A percentile compares a stretch with the other conserved stretches of the same genome.
These are phyloP conservation scores for Mallotus japonicus DNA, from an alignment of 441 rosid genomes.

Conservation along the genomic window DNA sequence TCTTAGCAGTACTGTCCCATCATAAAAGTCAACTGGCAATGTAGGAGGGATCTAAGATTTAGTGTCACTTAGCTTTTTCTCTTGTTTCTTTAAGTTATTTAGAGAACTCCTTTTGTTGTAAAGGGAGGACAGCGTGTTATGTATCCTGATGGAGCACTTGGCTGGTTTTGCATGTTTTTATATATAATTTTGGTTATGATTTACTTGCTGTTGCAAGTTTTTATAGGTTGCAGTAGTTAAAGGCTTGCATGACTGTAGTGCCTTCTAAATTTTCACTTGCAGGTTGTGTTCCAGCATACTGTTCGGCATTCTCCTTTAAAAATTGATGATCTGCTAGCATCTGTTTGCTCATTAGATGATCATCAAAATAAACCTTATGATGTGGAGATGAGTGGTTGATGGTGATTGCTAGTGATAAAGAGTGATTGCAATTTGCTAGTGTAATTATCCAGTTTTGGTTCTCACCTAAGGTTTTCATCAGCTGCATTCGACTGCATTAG, in stretches of 20 bases:
- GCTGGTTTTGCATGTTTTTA: not conserved
- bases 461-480: not conserved
- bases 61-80: not conserved
- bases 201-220: not conserved
- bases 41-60: not conserved
- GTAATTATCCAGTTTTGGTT: not conserved
- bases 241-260: conserved; percentile 13
- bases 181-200: not conserved
- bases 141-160: not conserved
- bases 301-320: conserved; percentile 74
- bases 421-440: not conserved
- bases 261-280: conserved; percentile 28
- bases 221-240: not conserved
- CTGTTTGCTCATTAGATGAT: conserved; percentile 47
- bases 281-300: conserved; percentile 78
- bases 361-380: conserved; percentile 50
- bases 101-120: not conserved
- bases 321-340: conserved; percentile 65
- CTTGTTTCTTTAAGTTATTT: not conserved
- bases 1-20: not conserved
- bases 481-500: not conserved
- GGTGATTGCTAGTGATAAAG: not conserved
- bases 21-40: not conserved
- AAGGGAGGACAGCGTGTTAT: not conserved
- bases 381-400: conserved; percentile 67